These are phyloP conservation scores for apple (Malus domestica) DNA, from an alignment of 306 rosid genomes.

Conservation along the genomic window ASM211411v1 NC_041800.1:31121233-31121732, in stretches of 20 bases:
- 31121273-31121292: constrained; percentile 69
- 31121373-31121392: constrained; percentile 30
- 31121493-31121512: not conserved
- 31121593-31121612: not conserved
- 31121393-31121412: not conserved
- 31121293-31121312: constrained; percentile 63
- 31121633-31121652: constrained; percentile 20
- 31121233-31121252: constrained; percentile 5
- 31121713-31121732: not conserved
- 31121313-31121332: not conserved
- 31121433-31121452: not conserved
- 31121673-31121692: constrained; percentile 5
- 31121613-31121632: constrained; percentile 6
- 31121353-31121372: constrained; percentile 21
- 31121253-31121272: constrained; percentile 60
- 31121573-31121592: not conserved
- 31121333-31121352: not conserved
- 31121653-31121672: constrained; percentile 28
- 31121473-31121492: not conserved
- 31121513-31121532: not conserved
- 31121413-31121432: constrained; percentile 21
- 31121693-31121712: constrained; percentile 3
- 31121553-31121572: not conserved
- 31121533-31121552: not conserved
- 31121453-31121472: not conserved